Conservation (phyloP, 805 yeast genomes). For the Cyberlindnera meyerae region DNA sequence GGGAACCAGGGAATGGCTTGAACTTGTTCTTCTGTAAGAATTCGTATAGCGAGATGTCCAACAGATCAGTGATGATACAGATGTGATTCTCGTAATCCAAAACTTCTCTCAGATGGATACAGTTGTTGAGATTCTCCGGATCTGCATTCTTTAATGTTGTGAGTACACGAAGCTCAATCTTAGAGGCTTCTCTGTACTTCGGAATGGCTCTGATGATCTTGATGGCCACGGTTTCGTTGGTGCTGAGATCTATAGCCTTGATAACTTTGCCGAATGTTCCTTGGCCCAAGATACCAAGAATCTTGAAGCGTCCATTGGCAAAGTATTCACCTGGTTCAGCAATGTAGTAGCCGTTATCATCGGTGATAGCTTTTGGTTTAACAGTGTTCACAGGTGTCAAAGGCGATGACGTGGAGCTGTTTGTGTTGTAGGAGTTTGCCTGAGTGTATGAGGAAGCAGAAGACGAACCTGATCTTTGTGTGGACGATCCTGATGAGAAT, state of each 20-base stretch:
- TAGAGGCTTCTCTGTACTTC: slow-evolving; percentile 92
- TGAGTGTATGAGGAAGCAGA: slow-evolving; percentile 9
- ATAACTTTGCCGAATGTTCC: slow-evolving; percentile 93
- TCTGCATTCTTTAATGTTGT: slow-evolving; percentile 67
- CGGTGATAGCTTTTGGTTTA: slow-evolving; percentile 18
- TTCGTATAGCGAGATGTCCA: slow-evolving; percentile 83
- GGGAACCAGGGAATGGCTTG: slow-evolving; percentile 90
- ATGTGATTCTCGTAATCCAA: slow-evolving; percentile 92
- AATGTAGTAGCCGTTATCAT: slow-evolving; percentile 64
- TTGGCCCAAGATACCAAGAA: slow-evolving; percentile 71
- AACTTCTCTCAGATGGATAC: slow-evolving; percentile 83
- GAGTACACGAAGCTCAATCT: slow-evolving; percentile 82
- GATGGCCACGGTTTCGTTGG: slow-evolving; percentile 65
- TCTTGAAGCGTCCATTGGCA: slow-evolving; percentile 68
- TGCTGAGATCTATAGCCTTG: slow-evolving; percentile 66
- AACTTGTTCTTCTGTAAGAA: slow-evolving; percentile 80
- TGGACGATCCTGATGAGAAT: slow-evolving; percentile 5
- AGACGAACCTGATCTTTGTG: slow-evolving; percentile 4
- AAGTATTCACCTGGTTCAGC: slow-evolving; percentile 53
- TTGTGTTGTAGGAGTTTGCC: slow-evolving; percentile 4
- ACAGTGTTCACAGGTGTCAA: slow-evolving; percentile 17
- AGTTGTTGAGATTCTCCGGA: slow-evolving; percentile 59
- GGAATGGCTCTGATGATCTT: slow-evolving; percentile 90
- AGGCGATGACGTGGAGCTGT: slow-evolving; percentile 11
- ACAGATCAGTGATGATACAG: slow-evolving; percentile 85